phyloP scores from a whole-genome alignment of 164 flowering plant genomes.

The Sextonia rubra region DNA sequence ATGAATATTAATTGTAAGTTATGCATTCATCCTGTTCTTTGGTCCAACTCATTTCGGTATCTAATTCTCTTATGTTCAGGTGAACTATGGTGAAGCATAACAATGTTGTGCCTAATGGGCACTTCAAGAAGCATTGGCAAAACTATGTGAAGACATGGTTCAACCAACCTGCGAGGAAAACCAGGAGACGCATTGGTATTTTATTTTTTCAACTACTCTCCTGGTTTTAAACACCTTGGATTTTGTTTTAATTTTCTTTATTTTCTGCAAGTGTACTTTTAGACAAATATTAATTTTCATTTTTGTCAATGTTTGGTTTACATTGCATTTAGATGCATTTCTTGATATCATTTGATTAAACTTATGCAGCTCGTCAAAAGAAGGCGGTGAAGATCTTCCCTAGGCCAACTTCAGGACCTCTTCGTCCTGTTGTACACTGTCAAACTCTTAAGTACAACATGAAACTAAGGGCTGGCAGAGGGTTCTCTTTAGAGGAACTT shows the following conservation, averaged over 20 bases:
- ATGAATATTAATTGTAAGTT: background rate
- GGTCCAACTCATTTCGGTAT: background rate
- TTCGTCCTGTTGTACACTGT: constrained; percentile 55
- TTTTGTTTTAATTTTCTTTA: background rate
- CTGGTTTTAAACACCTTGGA: background rate
- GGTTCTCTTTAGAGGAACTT: constrained; percentile 55
- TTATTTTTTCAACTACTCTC: background rate
- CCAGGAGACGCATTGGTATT: constrained; percentile 58
- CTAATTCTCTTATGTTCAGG: constrained; percentile 19
- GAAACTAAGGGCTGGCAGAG: constrained; percentile 63
- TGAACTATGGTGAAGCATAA: constrained; percentile 75
- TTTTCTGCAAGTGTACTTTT: background rate
- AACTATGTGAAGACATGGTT: constrained; percentile 85
- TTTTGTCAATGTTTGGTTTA: background rate
- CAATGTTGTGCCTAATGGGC: constrained; percentile 74
- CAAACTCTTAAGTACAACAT: constrained; percentile 59
- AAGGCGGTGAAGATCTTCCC: constrained; percentile 67
- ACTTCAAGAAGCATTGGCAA: constrained; percentile 86
- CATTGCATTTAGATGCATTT: background rate
- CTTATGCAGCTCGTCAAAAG: constrained; percentile 48
- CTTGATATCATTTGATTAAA: background rate
- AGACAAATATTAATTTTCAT: background rate
- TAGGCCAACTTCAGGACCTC: constrained; percentile 55
- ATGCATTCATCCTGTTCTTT: background rate
- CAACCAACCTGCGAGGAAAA: constrained; percentile 78